These are phyloP conservation scores for Neospermospora avenae DNA, from an alignment of 2,329 filamentous ascomycete species.

Conservation along the genomic window DNA sequence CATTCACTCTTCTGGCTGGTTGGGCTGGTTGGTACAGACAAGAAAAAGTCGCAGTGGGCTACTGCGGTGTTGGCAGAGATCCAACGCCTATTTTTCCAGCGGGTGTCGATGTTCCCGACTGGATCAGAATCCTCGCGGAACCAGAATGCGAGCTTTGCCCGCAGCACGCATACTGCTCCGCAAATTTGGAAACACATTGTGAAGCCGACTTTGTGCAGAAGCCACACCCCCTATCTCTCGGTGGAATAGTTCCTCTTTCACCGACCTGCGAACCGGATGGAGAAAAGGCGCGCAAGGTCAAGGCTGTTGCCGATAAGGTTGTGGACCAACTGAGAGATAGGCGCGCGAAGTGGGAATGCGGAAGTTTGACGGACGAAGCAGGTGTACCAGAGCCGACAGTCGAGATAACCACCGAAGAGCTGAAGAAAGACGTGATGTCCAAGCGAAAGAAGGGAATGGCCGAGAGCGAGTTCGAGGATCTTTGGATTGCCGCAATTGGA, in stretches of 20 bases:
- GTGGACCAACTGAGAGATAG: slow-evolving; percentile 83
- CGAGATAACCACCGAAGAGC: slow-evolving; percentile 64
- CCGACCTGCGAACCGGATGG: slow-evolving; percentile 95
- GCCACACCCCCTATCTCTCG: slow-evolving; percentile 77
- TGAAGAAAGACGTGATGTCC: slow-evolving; percentile 73
- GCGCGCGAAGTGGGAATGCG: slow-evolving; percentile 87
- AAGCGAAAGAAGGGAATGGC: slow-evolving; percentile 81
- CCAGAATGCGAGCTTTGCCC: slow-evolving; percentile 91
- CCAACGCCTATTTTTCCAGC: slow-evolving; percentile 43
- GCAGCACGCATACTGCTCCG: slow-evolving; percentile 82
- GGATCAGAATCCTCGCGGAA: slow-evolving; percentile 64
- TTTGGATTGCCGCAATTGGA: slow-evolving; percentile 72
- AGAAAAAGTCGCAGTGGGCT: slow-evolving; percentile 94
- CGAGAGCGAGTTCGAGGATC: slow-evolving; percentile 85
- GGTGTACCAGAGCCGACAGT: slow-evolving; percentile 55
- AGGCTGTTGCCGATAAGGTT: slow-evolving; percentile 81
- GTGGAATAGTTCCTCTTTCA: slow-evolving; percentile 76
- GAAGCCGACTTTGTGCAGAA: slow-evolving; percentile 84
- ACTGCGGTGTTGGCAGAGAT: slow-evolving; percentile 78
- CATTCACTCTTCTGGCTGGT: slow-evolving; percentile 65
- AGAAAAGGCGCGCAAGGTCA: slow-evolving; percentile 83
- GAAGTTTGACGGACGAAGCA: slow-evolving; percentile 61
- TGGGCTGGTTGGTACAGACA: slow-evolving; percentile 85
- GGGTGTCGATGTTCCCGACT: slow-evolving; percentile 66
- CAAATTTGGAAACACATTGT: slow-evolving; percentile 72